Evolutionary conservation across 305 asterid genomes (phyloP), one percentile per base, ranked within the genome.

Genomic region (Fraxinus latifolia): DNA sequence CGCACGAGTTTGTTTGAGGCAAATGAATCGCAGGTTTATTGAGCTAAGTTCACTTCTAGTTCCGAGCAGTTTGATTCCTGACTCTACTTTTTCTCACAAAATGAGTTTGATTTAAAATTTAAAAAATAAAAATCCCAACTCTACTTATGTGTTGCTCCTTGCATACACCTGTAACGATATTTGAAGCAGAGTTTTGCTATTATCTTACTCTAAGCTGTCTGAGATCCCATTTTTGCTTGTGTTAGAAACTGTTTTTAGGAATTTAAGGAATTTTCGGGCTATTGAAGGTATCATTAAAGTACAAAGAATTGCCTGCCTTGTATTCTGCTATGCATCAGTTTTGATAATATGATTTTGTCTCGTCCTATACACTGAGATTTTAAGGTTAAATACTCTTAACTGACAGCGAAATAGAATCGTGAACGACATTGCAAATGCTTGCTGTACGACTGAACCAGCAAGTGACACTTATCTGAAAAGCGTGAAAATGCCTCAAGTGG

Each of bases 381-480:
- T 0, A 6, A 55, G 11, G 67, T 27, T 55, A 55, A 55, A 55
- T 19, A 6, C 67, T 12, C 11, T 17, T 17, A 17, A 55, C 67
- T 17, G 11, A 55, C 67, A 17, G 27, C 67, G 1, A 47, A 47
- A 47, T 47, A 47, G 19, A 14, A 14, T 47, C 19, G 6, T 0
- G 42, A 36, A 65, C n/a, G 37, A 29, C 21, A 23, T 4, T 68
- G 14, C 23, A 27, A 31, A 70, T 70, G 21, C 39, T 31, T 11
- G 25, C n/a, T 29, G 36, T 71, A n/a, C 34, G 7, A 7, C 12
- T 14, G 11, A 79, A 50, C 83, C 47, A 68, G 36, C 60, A 29
- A 79, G 65, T 78, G 80, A 76, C 76, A 75, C 81, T 78, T 81
- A 50, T 50, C 75, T 77, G 62, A 60, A 79, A 73, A 70, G 81